A percentile compares a stretch with the other conserved stretches of the same genome.
Evolutionary conservation across 345 rosid genomes (phyloP).

Genomic region (Boechera divaricarpa): DNA sequence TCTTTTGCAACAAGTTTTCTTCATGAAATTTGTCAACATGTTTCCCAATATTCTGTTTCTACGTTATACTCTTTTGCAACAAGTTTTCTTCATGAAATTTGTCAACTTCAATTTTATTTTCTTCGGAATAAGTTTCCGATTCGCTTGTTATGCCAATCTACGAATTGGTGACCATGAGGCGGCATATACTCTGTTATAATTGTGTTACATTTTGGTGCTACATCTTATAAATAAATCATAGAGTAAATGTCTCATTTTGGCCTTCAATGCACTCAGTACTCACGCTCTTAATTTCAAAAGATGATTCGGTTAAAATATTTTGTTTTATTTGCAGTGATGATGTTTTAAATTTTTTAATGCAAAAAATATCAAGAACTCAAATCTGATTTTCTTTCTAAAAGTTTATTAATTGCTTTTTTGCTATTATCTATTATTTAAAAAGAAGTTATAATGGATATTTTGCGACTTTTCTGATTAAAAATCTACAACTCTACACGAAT

Average conservation of each 20-base stretch:
- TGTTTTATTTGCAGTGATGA: not conserved
- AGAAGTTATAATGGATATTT: too few relatives aligned
- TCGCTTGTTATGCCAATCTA: not conserved
- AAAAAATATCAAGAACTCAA: not conserved
- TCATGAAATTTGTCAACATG: slow-evolving; percentile 3
- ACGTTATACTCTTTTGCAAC: not conserved
- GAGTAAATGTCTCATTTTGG: not conserved
- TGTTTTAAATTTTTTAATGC: not conserved
- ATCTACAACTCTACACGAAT: too few relatives aligned
- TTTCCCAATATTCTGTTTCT: not conserved
- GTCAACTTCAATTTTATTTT: not conserved
- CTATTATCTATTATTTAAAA: too few relatives aligned
- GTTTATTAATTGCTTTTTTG: not conserved
- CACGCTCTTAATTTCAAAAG: not conserved
- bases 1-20: not conserved
- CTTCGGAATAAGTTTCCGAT: not conserved
- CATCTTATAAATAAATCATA: not conserved
- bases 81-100: slow-evolving; percentile 1
- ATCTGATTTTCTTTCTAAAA: not conserved
- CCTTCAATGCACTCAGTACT: not conserved
- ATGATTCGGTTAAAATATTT: not conserved
- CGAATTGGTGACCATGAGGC: too few relatives aligned
- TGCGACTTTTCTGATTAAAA: too few relatives aligned
- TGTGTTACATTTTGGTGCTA: not conserved
- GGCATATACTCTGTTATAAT: too few relatives aligned